Evolutionary conservation across 1,139 yeast genomes (phyloP), one percentile per base, ranked within the genome.

Genomic region (Protomyces arabidopsidicola): DNA sequence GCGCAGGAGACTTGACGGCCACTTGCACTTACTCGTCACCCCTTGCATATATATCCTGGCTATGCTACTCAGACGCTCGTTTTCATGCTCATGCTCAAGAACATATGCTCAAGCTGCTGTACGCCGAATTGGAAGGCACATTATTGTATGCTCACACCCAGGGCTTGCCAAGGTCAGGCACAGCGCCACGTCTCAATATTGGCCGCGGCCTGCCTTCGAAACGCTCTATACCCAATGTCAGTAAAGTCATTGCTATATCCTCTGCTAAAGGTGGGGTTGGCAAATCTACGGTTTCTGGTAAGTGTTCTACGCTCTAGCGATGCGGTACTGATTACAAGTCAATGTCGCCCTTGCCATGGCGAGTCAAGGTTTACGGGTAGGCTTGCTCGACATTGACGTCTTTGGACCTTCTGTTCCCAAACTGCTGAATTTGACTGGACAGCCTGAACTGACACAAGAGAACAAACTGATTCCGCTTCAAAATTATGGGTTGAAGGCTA

Each of bases 381-480:
- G 96, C 0, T 73, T 89, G 1, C 77, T 89, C 14, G 96, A 89
- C 72, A 88, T 87, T 0, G 96, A 89, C 73, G 79, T 89, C 8
- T 89, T 88, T 75, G 96, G 96, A 0, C 96, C 96, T 0, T 85
- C 90, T 0, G 74, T 87, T 1, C 96, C 96, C 0, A 84, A 83
- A 67, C 76, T 89, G 68, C 77, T 89, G 74, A 82, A 82, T 36
- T 76, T 88, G 18, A 70, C 77, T 0, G 67, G 89, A 0, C 90
- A 85, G 69, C 91, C 95, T 0, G 72, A 88, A 24, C 70, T 87
- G 22, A 77, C 84, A 0, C 75, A 75, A 2, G 69, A 74, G 14
- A 90, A 90, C 0, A 81, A 81, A 69, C 75, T 89, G 5, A 72
- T 86, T 0, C 96, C 96, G 0, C 74, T 88, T 69, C 74, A 80